phyloP scores from a whole-genome alignment of 2,329 filamentous ascomycete genomes.

The Beauveria sp. region DNA sequence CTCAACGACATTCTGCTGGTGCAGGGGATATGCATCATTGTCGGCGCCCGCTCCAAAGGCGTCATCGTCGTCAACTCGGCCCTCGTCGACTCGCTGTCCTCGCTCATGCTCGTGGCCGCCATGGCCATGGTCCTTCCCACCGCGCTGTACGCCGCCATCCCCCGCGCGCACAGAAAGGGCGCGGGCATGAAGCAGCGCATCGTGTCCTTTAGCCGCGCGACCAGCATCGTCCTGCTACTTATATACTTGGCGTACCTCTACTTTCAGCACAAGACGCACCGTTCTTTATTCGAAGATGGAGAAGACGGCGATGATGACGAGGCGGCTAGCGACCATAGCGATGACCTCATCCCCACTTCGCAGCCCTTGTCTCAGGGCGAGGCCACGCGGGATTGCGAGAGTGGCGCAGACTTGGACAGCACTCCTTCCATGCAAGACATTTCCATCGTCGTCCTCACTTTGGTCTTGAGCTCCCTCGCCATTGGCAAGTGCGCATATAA shows the following conservation, averaged over 20 bases:
- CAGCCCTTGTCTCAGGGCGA: background rate
- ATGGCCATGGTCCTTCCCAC: conserved; percentile 15
- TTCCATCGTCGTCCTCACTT: background rate
- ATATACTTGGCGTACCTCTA: conserved; percentile 14
- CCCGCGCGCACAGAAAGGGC: background rate
- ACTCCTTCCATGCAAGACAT: conserved; percentile 11
- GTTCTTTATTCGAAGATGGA: conserved; percentile 11
- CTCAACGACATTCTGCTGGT: conserved; percentile 15
- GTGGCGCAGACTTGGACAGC: background rate
- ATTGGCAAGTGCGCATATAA: conserved; percentile 13
- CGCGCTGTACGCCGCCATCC: conserved; percentile 12
- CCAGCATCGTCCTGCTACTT: conserved; percentile 11
- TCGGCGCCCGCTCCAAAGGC: conserved; percentile 13
- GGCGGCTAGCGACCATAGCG: background rate
- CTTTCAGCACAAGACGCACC: conserved; percentile 15
- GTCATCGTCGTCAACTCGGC: conserved; percentile 14
- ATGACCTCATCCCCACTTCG: conserved; percentile 2
- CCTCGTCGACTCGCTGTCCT: conserved; percentile 14
- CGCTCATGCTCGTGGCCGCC: conserved; percentile 14
- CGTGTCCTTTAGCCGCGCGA: conserved; percentile 14
- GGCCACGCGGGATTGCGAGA: background rate
- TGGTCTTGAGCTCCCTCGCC: conserved; percentile 3
- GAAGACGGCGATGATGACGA: background rate
- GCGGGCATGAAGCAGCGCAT: conserved; percentile 10
- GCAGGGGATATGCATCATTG: conserved; percentile 15